Conservation (phyloP, 371 early-diverging fungal species). For the Mucor racemosus region DNA sequence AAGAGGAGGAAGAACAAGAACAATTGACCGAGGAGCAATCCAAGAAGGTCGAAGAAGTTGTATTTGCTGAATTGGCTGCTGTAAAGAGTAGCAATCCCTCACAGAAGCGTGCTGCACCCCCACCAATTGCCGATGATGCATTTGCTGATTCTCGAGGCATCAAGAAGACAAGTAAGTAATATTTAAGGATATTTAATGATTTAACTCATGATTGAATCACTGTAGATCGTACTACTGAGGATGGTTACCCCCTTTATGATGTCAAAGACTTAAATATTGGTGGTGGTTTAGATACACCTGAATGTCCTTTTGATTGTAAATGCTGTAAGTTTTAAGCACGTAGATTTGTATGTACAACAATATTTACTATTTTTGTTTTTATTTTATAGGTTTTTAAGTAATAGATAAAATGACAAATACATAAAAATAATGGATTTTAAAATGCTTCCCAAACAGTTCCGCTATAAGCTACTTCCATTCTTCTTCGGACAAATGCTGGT, state of each 20-base stretch:
- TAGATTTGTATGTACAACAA: neutral
- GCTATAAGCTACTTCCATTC: conserved; percentile 68
- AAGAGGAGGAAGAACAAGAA: conserved; percentile 25
- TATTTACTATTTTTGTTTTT: neutral
- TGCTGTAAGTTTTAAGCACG: conserved; percentile 40
- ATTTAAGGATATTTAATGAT: neutral
- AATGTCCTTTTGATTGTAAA: conserved; percentile 55
- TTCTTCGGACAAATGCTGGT: conserved; percentile 86
- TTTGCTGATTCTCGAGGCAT: conserved; percentile 53
- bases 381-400: conserved; percentile 7
- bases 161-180: conserved; percentile 49
- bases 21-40: conserved; percentile 23
- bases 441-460: conserved; percentile 44
- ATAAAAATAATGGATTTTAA: neutral
- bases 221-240: conserved; percentile 55
- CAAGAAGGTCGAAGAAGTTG: conserved; percentile 44
- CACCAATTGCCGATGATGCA: conserved; percentile 29
- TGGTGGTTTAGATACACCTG: conserved; percentile 50
- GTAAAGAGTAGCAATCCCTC: conserved; percentile 35
- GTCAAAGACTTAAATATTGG: conserved; percentile 53
- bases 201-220: too few species aligned
- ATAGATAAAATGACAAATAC: neutral
- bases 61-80: conserved; percentile 54
- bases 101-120: conserved; percentile 28
- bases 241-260: conserved; percentile 58